Conservation (phyloP, 495 filamentous ascomycete species). For the Aspergillus sclerotioniger region DNA sequence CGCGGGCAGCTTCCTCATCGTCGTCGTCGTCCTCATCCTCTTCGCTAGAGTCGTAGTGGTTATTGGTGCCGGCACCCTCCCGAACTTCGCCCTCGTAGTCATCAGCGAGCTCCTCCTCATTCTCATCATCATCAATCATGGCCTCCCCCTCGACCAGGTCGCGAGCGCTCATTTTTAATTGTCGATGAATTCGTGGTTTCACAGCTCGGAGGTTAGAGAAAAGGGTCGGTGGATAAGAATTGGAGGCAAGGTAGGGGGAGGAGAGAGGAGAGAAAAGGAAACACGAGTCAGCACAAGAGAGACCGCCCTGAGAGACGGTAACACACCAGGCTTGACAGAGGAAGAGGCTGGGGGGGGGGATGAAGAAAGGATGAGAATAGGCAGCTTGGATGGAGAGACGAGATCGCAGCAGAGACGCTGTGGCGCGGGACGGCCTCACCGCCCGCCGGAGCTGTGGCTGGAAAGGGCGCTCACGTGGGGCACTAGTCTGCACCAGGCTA, state of each 20-base stretch:
- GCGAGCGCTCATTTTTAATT: slow-evolving; percentile 65
- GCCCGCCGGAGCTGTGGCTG: slow-evolving; percentile 2
- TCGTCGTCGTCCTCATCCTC: slow-evolving; percentile 98
- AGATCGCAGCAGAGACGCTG: slow-evolving; percentile 9
- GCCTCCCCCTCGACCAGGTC: slow-evolving; percentile 83
- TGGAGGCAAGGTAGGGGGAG: neutral
- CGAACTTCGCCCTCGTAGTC: slow-evolving; percentile 64
- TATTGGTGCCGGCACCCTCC: slow-evolving; percentile 40
- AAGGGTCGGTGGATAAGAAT: neutral
- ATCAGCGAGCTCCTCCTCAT: slow-evolving; percentile 83
- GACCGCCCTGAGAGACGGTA: slow-evolving; percentile 9
- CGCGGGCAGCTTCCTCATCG: slow-evolving; percentile 70
- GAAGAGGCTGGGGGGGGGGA: slow-evolving; percentile 6
- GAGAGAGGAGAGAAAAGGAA: slow-evolving; percentile 4
- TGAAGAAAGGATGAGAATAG: slow-evolving; percentile 15
- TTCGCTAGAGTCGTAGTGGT: slow-evolving; percentile 80
- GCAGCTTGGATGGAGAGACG: slow-evolving; percentile 2
- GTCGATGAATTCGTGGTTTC: slow-evolving; percentile 20
- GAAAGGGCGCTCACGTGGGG: neutral
- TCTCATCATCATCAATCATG: slow-evolving; percentile 84
- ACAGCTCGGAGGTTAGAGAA: slow-evolving; percentile 14
- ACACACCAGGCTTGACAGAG: slow-evolving; percentile 16
- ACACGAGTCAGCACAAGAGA: neutral
- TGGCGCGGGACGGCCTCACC: slow-evolving; percentile 2
- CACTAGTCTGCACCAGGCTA: neutral